Percentiles rank a stretch among this genome's conserved stretches.
Evolutionary conservation across 2,329 filamentous ascomycete genomes (phyloP).

Genomic region (Dichotomopilus funicola): DNA sequence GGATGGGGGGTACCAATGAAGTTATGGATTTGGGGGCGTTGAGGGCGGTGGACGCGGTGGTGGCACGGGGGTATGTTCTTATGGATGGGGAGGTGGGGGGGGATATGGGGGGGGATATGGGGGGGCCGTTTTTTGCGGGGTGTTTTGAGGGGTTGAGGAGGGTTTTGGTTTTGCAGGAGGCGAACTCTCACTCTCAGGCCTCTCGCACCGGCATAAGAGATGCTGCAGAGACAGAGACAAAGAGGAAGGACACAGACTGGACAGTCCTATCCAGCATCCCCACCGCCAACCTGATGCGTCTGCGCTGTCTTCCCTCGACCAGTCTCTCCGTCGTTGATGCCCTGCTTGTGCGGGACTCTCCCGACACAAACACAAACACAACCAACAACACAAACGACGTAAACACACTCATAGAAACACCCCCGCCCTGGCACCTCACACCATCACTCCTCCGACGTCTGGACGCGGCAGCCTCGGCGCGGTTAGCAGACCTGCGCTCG

Average conservation of each 20-base stretch:
- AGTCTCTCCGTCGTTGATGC: constrained; percentile 44
- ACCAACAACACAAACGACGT: too few relatives aligned
- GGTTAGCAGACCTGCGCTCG: constrained; percentile 53
- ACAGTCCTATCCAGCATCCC: constrained; percentile 44
- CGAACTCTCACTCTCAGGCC: too few relatives aligned
- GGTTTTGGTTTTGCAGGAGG: too few relatives aligned
- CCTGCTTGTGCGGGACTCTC: constrained; percentile 30
- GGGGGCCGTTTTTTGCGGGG: too few relatives aligned
- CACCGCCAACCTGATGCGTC: constrained; percentile 38
- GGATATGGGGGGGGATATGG: too few relatives aligned
- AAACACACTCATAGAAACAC: too few relatives aligned
- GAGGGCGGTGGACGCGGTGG: constrained; percentile 45
- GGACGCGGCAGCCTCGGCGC: constrained; percentile 44
- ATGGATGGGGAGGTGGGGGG: too few relatives aligned
- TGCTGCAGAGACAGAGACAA: too few relatives aligned
- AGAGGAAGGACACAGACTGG: constrained; percentile 32
- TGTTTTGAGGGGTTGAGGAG: too few relatives aligned
- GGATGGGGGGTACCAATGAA: constrained; percentile 30
- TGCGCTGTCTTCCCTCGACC: constrained; percentile 35
- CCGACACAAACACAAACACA: constrained; percentile 12
- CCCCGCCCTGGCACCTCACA: constrained; percentile 30
- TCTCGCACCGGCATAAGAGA: constrained; percentile 37
- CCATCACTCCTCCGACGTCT: constrained; percentile 51
- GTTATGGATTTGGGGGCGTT: constrained; percentile 44
- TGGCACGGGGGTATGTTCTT: constrained; percentile 52